Evolutionary conservation across 257 asterid genomes (phyloP).

Genomic region (Euphrasia confusa): DNA sequence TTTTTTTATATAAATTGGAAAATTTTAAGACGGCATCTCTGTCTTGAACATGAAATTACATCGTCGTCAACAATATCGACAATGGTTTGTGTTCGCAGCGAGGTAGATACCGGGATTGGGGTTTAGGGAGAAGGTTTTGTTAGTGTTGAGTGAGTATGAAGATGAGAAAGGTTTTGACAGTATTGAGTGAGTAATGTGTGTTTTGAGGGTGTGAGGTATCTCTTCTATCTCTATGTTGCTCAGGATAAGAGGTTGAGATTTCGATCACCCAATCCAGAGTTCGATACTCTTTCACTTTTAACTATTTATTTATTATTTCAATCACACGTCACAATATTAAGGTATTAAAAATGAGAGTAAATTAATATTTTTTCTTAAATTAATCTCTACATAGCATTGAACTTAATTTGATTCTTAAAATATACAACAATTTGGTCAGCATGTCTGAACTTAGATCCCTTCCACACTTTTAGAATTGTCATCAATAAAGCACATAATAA

Average conservation of each 20-base stretch:
- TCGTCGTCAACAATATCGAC: neutral
- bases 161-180: constrained; percentile 29
- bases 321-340: too few species aligned
- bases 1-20: too few species aligned
- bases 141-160: constrained; percentile 31
- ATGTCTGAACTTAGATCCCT: too few species aligned
- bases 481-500: too few species aligned
- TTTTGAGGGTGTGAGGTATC: constrained; percentile 7
- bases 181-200: neutral
- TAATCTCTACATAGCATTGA: too few species aligned
- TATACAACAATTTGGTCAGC: too few species aligned
- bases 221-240: constrained; percentile 5
- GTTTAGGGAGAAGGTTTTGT: constrained; percentile 32
- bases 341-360: too few species aligned
- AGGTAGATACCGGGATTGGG: constrained; percentile 35
- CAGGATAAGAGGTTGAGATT: constrained; percentile 66
- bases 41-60: neutral
- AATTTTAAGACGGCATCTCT: neutral
- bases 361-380: too few species aligned
- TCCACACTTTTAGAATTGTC: too few species aligned
- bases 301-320: too few species aligned
- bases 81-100: neutral
- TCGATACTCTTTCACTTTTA: neutral
- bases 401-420: too few species aligned
- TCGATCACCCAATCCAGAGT: neutral